Evolutionary conservation across 73 alveolate genomes (phyloP), one percentile per base, ranked within the genome.

Genomic region (Tetrahymena borealis): DNA sequence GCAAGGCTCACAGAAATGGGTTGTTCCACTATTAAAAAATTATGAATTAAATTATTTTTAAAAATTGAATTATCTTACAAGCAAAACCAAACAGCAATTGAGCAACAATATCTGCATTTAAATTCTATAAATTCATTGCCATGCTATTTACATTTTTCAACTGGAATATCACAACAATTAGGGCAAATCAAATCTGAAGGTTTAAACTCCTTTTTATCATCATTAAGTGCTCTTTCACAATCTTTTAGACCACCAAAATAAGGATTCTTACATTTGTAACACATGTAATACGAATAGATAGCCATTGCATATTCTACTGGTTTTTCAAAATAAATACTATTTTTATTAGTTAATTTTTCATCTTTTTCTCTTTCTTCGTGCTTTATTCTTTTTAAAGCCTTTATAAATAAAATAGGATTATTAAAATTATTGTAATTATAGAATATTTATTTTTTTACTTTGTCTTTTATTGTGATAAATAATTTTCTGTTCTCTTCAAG

Each of bases 1-100:
- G 78, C 99, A 98, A 38, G 97, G 96, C 78, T 98, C 99, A 94
- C 99, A 98, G 97, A 98, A 98, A 95, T 98, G 99, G 7, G 99
- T 98, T 20, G 98, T 97, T 12, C 99, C 99, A 94, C 95, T 93
- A 39, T 11, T 11, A 78, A 38, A 78, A 78, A 35, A 91, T 18
- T 16, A 78, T 60, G 33, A 11, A 32, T 78, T 39, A 39, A 39
- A 39, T 9, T 39, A 39, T 12, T 9, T 39, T 60, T 60, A 10
- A 1, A 20, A 4, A 0, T 24, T 24, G 28, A 18, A 60, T 24
- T 60, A 24, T 6, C 5, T 37, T 93, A 93, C 99, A 99, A 98
- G 93, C 99, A 98, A 93, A 98, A 98, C 99, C 99, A 98, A 39
- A 97, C 97, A 12, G 99, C 99, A 18, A 98, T 94, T 77, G 94